Evolutionary conservation across 2,329 filamentous ascomycete genomes (phyloP).

Genomic region (Diaporthe batatas): DNA sequence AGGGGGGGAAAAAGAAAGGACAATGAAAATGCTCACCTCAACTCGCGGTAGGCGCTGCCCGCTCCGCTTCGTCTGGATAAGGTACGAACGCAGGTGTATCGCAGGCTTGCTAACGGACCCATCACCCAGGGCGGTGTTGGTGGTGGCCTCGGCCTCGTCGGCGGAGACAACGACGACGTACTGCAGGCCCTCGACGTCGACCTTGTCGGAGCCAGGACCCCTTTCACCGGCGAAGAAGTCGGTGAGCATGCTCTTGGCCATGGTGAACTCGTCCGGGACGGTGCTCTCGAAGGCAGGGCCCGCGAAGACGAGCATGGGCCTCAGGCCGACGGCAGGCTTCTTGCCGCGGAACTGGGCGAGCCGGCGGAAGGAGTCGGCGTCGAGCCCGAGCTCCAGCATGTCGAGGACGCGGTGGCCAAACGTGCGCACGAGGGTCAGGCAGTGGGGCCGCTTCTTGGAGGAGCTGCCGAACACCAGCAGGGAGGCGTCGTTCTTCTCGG

Average conservation of each 20-base stretch:
- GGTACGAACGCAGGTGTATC: constrained; percentile 82
- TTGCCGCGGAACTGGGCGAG: constrained; percentile 82
- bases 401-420: constrained; percentile 92
- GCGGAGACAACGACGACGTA: constrained; percentile 88
- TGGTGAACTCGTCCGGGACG: constrained; percentile 81
- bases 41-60: constrained; percentile 90
- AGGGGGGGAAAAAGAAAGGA: too few species aligned
- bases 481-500: constrained; percentile 93
- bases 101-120: constrained; percentile 63
- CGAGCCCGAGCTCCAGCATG: constrained; percentile 91
- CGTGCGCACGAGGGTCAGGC: constrained; percentile 83
- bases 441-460: constrained; percentile 96
- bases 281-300: constrained; percentile 90
- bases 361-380: constrained; percentile 78
- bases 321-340: constrained; percentile 83
- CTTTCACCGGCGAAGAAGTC: constrained; percentile 92
- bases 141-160: constrained; percentile 66
- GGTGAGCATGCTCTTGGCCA: constrained; percentile 87
- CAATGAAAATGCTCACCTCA: constrained; percentile 59
- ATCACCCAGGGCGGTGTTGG: constrained; percentile 52
- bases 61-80: constrained; percentile 86
- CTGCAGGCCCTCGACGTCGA: constrained; percentile 95
- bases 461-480: constrained; percentile 86
- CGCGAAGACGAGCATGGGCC: constrained; percentile 92
- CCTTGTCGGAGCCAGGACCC: constrained; percentile 77